Evolutionary conservation across 768 basidiomycete species (phyloP).

Genomic region (Pholiota conissans): DNA sequence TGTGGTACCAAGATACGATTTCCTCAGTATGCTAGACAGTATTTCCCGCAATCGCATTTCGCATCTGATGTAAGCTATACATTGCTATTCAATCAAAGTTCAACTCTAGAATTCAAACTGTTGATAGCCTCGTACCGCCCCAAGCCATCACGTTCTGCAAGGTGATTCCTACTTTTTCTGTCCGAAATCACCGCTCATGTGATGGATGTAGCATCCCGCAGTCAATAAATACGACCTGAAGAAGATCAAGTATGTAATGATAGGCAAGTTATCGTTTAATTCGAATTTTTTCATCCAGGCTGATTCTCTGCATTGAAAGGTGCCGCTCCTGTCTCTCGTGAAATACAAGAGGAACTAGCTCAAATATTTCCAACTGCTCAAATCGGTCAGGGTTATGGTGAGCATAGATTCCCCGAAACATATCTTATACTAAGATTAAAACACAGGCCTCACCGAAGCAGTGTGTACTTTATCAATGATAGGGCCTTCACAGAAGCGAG

Average conservation of each 20-base stretch:
- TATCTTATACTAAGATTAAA: not conserved
- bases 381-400: constrained; percentile 67
- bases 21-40: constrained; percentile 43
- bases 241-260: constrained; percentile 38
- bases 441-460: constrained; percentile 33
- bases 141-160: constrained; percentile 52
- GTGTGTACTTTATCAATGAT: constrained; percentile 49
- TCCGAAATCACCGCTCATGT: not conserved
- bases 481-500: constrained; percentile 37
- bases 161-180: constrained; percentile 24
- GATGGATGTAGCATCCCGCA: constrained; percentile 39
- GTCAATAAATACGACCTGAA: constrained; percentile 42
- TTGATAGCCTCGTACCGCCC: constrained; percentile 44
- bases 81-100: not conserved
- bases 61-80: constrained; percentile 42
- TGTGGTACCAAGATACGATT: constrained; percentile 44
- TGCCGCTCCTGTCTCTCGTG: constrained; percentile 58
- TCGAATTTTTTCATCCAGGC: not conserved
- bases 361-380: constrained; percentile 46
- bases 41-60: constrained; percentile 45
- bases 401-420: not conserved
- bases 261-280: constrained; percentile 32
- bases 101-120: not conserved
- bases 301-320: constrained; percentile 37
- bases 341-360: constrained; percentile 46